These are phyloP conservation scores for Colletotrichum musae DNA, from an alignment of 2,329 filamentous ascomycete genomes.

Conservation along the genomic window DNA sequence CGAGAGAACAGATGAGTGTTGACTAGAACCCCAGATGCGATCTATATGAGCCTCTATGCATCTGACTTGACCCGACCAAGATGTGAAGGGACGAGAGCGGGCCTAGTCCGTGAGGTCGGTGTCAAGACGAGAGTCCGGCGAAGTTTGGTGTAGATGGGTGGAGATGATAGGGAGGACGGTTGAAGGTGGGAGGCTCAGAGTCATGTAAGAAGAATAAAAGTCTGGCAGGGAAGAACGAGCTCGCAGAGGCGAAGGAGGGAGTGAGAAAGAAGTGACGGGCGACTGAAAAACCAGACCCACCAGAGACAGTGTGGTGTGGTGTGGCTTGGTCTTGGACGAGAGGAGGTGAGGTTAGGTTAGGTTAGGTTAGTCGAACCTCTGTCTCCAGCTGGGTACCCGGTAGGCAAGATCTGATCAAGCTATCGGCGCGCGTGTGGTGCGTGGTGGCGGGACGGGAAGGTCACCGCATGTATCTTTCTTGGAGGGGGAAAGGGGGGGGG, in stretches of 20 bases:
- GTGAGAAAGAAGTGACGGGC: slow-evolving; percentile 32
- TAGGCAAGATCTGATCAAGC: slow-evolving; percentile 43
- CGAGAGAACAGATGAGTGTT: slow-evolving; percentile 41
- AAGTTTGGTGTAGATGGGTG: slow-evolving; percentile 37
- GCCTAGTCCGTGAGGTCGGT: slow-evolving; percentile 38
- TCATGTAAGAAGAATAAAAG: slow-evolving; percentile 41
- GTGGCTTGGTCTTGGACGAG: slow-evolving; percentile 39
- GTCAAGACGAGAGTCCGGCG: slow-evolving; percentile 38
- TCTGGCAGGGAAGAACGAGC: slow-evolving; percentile 28
- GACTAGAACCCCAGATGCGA: slow-evolving; percentile 44
- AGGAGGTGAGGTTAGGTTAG: slow-evolving; percentile 38
- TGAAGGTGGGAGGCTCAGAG: slow-evolving; percentile 37
- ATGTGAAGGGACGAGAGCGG: slow-evolving; percentile 30
- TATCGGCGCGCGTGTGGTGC: slow-evolving; percentile 42
- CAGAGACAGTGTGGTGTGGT: slow-evolving; percentile 38
- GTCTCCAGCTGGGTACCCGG: slow-evolving; percentile 38
- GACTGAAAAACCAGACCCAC: slow-evolving; percentile 27
- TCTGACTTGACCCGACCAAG: slow-evolving; percentile 40
- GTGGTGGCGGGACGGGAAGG: slow-evolving; percentile 43
- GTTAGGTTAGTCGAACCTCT: slow-evolving; percentile 33
- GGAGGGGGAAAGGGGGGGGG: slow-evolving; percentile 1
- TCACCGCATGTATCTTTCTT: slow-evolving; percentile 39
- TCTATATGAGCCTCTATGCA: slow-evolving; percentile 41
- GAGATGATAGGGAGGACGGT: slow-evolving; percentile 33
- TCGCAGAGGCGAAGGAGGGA: slow-evolving; percentile 21